phyloP scores from a whole-genome alignment of 768 basidiomycete genomes.

The Strobilomyces echinocephalus region DNA sequence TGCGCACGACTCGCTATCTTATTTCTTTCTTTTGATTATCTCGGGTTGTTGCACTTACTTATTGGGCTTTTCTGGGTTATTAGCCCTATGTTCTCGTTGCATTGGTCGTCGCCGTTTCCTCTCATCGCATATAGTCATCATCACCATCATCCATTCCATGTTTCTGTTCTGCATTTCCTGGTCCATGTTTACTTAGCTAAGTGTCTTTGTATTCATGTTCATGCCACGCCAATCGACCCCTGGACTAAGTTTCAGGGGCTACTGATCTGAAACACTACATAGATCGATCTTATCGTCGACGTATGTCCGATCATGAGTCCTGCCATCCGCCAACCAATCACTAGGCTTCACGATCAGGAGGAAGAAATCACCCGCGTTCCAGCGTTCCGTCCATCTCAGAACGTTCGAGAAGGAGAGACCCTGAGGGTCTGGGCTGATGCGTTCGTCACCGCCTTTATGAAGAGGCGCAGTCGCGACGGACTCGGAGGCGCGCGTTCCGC shows the following conservation, averaged over 20 bases:
- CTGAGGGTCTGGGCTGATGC: not conserved
- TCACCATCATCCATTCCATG: not conserved
- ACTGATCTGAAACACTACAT: not conserved
- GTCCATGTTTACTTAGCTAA: not conserved
- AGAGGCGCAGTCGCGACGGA: not conserved
- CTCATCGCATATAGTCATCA: not conserved
- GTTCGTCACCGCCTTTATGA: not conserved
- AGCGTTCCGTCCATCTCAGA: not conserved
- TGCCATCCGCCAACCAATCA: not conserved
- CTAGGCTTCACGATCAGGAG: not conserved
- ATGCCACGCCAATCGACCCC: too few species aligned
- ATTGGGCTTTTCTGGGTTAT: not conserved
- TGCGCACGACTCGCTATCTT: not conserved
- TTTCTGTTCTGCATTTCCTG: not conserved
- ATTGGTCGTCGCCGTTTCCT: not conserved
- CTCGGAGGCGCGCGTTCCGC: too few species aligned
- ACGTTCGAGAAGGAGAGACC: not conserved
- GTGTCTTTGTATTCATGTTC: not conserved
- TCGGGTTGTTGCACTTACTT: conserved; percentile 2
- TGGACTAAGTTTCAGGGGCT: not conserved
- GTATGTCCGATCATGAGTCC: not conserved
- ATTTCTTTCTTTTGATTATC: not conserved
- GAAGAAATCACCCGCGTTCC: not conserved
- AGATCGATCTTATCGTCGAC: not conserved
- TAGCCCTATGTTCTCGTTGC: not conserved